A percentile compares a stretch with the other conserved stretches of the same genome.
Conservation (phyloP, 495 filamentous ascomycete genomes). For the Podospora pseudoanserina region DNA sequence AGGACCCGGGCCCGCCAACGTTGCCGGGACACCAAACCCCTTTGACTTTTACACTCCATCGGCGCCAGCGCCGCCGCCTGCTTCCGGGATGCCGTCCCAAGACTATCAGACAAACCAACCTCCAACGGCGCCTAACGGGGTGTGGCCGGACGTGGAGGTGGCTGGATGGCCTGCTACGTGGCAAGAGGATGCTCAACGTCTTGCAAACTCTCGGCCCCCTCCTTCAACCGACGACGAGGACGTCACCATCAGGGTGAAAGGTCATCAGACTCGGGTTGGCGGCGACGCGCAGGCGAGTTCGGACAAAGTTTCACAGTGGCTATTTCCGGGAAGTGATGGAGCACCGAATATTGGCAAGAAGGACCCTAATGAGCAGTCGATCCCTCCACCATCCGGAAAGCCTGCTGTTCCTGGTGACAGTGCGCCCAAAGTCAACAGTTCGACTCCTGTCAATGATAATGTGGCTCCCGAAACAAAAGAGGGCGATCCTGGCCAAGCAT, state of each 20-base stretch:
- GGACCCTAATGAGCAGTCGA: neutral
- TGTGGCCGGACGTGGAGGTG: neutral
- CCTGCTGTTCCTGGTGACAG: neutral
- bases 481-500: neutral
- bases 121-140: neutral
- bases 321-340: neutral
- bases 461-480: neutral
- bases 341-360: neutral
- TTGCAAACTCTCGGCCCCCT: neutral
- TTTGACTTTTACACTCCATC: neutral
- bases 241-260: neutral
- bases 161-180: neutral
- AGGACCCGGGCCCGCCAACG: too few species aligned
- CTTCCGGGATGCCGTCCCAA: neutral
- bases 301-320: neutral
- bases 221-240: neutral
- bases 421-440: neutral
- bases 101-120: neutral
- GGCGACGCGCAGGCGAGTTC: neutral
- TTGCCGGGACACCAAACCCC: neutral
- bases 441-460: neutral
- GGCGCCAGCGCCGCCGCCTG: too few species aligned
- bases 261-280: neutral
- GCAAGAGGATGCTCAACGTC: neutral
- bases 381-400: neutral